Conservation (phyloP, 768 basidiomycete genomes). For the Termitomyces sp. region DNA sequence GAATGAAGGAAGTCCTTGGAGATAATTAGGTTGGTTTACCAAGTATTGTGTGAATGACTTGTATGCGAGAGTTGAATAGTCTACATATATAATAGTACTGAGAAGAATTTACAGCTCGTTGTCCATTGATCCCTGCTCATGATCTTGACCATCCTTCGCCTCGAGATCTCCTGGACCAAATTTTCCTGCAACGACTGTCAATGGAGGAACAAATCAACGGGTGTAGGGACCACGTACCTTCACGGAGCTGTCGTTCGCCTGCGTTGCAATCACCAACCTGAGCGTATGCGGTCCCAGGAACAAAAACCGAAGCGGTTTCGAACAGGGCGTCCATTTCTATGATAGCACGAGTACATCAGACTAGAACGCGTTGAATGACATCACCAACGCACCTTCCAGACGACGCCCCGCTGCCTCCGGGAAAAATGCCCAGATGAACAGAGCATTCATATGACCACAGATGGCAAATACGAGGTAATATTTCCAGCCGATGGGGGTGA, state of each 20-base stretch:
- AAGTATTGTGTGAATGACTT: too few species aligned
- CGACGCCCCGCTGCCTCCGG: constrained; percentile 42
- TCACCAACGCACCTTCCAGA: constrained; percentile 30
- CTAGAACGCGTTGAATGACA: too few species aligned
- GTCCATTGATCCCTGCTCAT: constrained; percentile 1
- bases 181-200: constrained; percentile 7
- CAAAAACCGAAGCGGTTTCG: constrained; percentile 33
- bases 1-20: too few species aligned
- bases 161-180: constrained; percentile 22
- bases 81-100: too few species aligned
- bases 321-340: constrained; percentile 45
- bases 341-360: not conserved
- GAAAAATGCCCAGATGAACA: constrained; percentile 42
- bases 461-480: constrained; percentile 42
- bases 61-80: too few species aligned
- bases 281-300: constrained; percentile 32
- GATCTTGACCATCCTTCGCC: not conserved
- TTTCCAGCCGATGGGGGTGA: constrained; percentile 38
- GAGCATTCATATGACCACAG: constrained; percentile 40
- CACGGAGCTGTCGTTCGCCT: constrained; percentile 34
- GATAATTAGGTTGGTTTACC: too few species aligned
- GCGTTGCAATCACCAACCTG: constrained; percentile 30
- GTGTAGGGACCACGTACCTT: constrained; percentile 22
- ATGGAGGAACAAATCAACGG: not conserved
- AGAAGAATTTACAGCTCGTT: not conserved